Percentiles rank a stretch among this genome's conserved stretches.
phyloP scores from a whole-genome alignment of 2,329 filamentous ascomycete genomes.

The Alternaria sp. region DNA sequence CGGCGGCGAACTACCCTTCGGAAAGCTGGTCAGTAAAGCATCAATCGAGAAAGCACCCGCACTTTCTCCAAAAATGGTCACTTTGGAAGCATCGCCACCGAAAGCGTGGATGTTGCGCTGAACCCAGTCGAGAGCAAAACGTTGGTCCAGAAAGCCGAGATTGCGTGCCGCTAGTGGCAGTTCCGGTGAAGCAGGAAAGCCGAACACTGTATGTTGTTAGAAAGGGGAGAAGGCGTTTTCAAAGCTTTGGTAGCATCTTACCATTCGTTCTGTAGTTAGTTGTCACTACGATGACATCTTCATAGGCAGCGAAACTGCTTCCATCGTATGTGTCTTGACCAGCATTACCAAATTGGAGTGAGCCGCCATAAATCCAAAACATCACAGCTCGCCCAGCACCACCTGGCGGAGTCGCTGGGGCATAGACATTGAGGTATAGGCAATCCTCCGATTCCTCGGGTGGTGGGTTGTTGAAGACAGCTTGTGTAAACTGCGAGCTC shows the following conservation, averaged over 20 bases:
- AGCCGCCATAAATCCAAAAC: constrained; percentile 46
- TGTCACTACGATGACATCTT: constrained; percentile 42
- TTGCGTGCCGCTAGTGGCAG: constrained; percentile 48
- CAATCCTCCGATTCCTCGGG: constrained; percentile 50
- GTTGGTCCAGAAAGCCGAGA: constrained; percentile 64
- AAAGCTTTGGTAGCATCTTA: constrained; percentile 3
- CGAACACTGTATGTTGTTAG: constrained; percentile 34
- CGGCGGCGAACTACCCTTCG: constrained; percentile 28
- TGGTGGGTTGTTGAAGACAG: constrained; percentile 35
- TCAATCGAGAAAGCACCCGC: constrained; percentile 39
- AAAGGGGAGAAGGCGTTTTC: too few species aligned
- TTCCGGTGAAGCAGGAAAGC: constrained; percentile 35
- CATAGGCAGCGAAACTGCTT: constrained; percentile 36
- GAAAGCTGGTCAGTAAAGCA: constrained; percentile 38
- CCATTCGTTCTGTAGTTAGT: constrained; percentile 44
- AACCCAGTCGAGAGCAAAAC: constrained; percentile 64
- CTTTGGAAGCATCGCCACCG: constrained; percentile 58
- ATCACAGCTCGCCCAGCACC: constrained; percentile 34
- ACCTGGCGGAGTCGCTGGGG: constrained; percentile 30
- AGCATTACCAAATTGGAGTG: constrained; percentile 33
- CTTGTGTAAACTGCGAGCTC: constrained; percentile 20
- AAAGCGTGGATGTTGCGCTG: constrained; percentile 59
- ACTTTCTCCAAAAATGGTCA: constrained; percentile 56
- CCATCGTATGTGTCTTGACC: constrained; percentile 38
- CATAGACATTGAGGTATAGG: constrained; percentile 51